Evolutionary conservation across 768 basidiomycete species (phyloP), one percentile per base, ranked within the genome.

Genomic region (Austroboletus eburneus): DNA sequence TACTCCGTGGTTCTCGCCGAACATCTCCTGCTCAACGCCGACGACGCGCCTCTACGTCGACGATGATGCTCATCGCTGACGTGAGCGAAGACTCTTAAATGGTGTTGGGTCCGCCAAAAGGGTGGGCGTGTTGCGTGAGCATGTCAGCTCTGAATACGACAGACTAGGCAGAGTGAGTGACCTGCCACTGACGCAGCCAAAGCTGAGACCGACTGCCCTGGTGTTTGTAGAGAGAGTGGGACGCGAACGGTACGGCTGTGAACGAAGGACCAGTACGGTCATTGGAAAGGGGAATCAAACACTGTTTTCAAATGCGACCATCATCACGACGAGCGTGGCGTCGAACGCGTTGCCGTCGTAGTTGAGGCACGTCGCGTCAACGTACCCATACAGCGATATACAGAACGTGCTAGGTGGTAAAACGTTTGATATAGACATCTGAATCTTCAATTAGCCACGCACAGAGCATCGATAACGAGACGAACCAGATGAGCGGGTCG

Each of bases 331-430:
- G 9, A 97, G 73, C 0, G 90, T 77, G 1, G 96, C 91, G 54
- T 99, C 96, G 49, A 94, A 91, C 1, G 77, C 87, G 59, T 97
- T 98, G 5, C 96, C 96, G 63, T 98, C 94, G 61, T 95, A 96
- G 69, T 96, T 98, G 54, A 99, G 90, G 62, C 95, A 97, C 1
- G 87, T 89, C 23, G 89, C 81, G 55, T 99, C 96, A 55, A 97
- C 76, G 60, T 97, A 98, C n/a, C 98, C 75, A 23, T 87, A 86
- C 92, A 93, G 77, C 14, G 87, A 76, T 47, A 99, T 96, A 62
- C n/a, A n/a, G n/a, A 98, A 78, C 4, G 82, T 79, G 2, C 74
- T 64, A 3, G 83, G 75, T 0, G 87, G 72, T 8, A 98, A 52
- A 13, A 85, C 60, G 18, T 74, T 75, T 13, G 90, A 81, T 17